These are phyloP conservation scores for Allomyces javanicus DNA, from an alignment of 192 early-diverging fungal species.

Conservation along the genomic window DNA sequence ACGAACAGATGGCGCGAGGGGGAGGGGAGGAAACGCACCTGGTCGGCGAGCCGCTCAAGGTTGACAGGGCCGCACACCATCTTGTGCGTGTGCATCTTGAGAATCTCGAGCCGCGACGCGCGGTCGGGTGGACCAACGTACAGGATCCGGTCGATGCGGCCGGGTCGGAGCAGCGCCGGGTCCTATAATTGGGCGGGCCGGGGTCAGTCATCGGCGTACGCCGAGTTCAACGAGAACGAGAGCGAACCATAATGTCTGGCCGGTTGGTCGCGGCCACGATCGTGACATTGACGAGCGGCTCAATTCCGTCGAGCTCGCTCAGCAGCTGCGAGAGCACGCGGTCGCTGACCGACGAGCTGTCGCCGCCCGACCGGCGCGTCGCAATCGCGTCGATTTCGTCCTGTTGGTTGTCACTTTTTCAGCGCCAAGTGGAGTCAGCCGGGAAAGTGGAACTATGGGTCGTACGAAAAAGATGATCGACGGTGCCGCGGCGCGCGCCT, in stretches of 20 bases:
- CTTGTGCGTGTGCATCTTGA: slow-evolving; percentile 47
- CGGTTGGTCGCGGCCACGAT: slow-evolving; percentile 96
- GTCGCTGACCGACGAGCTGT: slow-evolving; percentile 71
- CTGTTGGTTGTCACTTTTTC: slow-evolving; percentile 13
- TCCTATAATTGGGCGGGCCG: slow-evolving; percentile 28
- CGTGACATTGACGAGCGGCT: slow-evolving; percentile 83
- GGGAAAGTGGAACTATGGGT: not conserved
- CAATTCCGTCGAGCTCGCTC: slow-evolving; percentile 88
- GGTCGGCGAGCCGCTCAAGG: slow-evolving; percentile 34
- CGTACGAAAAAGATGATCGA: slow-evolving; percentile 91
- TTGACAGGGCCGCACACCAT: slow-evolving; percentile 53
- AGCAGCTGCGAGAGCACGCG: slow-evolving; percentile 88
- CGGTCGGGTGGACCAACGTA: slow-evolving; percentile 83
- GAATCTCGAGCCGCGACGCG: slow-evolving; percentile 53
- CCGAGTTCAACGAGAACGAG: not conserved
- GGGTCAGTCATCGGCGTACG: not conserved
- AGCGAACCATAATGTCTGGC: slow-evolving; percentile 70
- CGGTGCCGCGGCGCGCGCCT: slow-evolving; percentile 81
- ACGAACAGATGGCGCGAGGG: not conserved
- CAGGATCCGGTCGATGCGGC: slow-evolving; percentile 80
- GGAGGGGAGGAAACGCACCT: slow-evolving; percentile 13
- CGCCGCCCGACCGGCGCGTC: slow-evolving; percentile 46
- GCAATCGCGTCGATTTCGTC: slow-evolving; percentile 95
- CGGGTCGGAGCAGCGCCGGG: slow-evolving; percentile 74
- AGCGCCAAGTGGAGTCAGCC: no score